Evolutionary conservation across 352 stramenopile genomes (phyloP).

Genomic region (Phytophthora boehmeriae): DNA sequence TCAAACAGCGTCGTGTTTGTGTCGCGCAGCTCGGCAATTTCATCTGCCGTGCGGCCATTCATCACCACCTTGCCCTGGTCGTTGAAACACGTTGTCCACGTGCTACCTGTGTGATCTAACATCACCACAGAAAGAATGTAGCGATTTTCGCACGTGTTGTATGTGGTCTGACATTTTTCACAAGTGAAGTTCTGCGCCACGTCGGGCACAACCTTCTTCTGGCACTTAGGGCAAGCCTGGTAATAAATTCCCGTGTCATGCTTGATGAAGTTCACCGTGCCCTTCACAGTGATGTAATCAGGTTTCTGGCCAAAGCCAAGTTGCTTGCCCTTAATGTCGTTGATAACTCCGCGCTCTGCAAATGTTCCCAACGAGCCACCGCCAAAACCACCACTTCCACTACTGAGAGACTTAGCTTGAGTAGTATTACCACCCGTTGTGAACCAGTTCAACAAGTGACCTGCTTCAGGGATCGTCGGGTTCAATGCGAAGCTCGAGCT

Average conservation of each 20-base stretch:
- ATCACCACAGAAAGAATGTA: slow-evolving; percentile 96
- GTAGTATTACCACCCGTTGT: slow-evolving; percentile 70
- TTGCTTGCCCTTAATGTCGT: slow-evolving; percentile 95
- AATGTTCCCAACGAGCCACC: slow-evolving; percentile 84
- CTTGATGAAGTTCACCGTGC: slow-evolving; percentile 97
- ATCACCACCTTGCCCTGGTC: slow-evolving; percentile 96
- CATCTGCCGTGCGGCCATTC: slow-evolving; percentile 90
- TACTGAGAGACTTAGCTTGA: slow-evolving; percentile 81
- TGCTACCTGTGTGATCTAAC: slow-evolving; percentile 93
- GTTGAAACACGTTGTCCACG: slow-evolving; percentile 98
- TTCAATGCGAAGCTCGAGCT: slow-evolving; percentile 87
- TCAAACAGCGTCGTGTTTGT: slow-evolving; percentile 92
- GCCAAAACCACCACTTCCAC: slow-evolving; percentile 72
- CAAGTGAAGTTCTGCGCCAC: slow-evolving; percentile 96
- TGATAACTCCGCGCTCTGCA: slow-evolving; percentile 87
- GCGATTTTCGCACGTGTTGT: slow-evolving; percentile 92
- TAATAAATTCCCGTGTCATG: slow-evolving; percentile 91
- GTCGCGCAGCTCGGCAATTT: slow-evolving; percentile 88
- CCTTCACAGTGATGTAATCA: slow-evolving; percentile 97
- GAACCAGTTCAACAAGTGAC: slow-evolving; percentile 87
- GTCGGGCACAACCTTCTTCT: slow-evolving; percentile 93
- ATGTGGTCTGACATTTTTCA: slow-evolving; percentile 96
- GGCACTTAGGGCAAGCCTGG: slow-evolving; percentile 87
- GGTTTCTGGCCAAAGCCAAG: slow-evolving; percentile 96
- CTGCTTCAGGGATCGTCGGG: slow-evolving; percentile 86